These are phyloP conservation scores for Sanghuangporus sanghuang DNA, from an alignment of 1,284 basidiomycete genomes.

Conservation along the genomic window DNA sequence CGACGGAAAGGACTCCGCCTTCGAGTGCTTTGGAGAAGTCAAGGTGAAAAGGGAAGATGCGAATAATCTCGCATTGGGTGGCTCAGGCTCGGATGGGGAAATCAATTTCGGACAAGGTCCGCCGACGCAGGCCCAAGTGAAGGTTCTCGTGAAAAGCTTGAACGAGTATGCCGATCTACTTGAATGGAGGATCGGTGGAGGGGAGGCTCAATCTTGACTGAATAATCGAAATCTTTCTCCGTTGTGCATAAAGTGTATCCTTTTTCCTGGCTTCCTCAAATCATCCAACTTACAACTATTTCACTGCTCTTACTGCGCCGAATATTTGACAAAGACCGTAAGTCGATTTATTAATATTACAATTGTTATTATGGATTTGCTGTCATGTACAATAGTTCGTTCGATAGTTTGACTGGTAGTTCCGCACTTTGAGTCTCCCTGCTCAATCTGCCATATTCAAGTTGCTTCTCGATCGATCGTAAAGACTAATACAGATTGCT, in stretches of 20 bases:
- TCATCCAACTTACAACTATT: not conserved
- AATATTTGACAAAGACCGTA: no score
- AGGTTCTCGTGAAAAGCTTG: conserved; percentile 39
- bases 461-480: no score
- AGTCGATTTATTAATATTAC: not conserved
- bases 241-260: no score
- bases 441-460: no score
- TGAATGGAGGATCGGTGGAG: conserved; percentile 29
- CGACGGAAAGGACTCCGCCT: conserved; percentile 26
- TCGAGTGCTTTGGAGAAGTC: not conserved
- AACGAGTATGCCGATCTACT: conserved; percentile 45
- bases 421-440: no score
- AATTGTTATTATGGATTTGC: not conserved
- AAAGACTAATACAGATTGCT: no score
- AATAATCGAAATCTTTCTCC: not conserved
- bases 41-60: conserved; percentile 14
- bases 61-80: not conserved
- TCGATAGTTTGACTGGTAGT: not conserved
- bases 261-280: no score
- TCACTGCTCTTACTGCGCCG: not conserved
- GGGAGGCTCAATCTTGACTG: not conserved
- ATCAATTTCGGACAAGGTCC: not conserved
- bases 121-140: conserved; percentile 30
- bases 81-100: conserved; percentile 7
- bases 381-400: not conserved